Evolutionary conservation across 345 rosid genomes (phyloP).

Genomic region (Melaleuca alternifolia): DNA sequence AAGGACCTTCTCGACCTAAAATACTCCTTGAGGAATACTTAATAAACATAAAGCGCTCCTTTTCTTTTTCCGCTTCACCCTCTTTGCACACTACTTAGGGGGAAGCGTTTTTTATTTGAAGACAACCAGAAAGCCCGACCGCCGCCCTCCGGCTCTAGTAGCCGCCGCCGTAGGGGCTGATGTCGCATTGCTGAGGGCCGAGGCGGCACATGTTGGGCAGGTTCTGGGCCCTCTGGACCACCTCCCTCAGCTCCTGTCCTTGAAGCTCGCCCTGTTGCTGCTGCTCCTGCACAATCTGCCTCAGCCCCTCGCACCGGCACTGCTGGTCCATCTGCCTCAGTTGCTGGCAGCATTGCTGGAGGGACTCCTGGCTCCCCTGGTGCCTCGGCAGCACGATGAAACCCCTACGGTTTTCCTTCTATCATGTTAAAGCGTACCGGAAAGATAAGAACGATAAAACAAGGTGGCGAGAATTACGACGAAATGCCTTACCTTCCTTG

Average conservation of each 20-base stretch:
- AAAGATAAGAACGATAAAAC: too few species aligned
- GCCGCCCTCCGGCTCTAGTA: background rate
- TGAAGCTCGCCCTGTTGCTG: background rate
- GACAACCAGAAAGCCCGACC: background rate
- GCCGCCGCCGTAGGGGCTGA: background rate
- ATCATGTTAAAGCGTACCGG: background rate
- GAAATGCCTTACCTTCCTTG: background rate
- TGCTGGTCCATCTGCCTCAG: slow-evolving; percentile 1
- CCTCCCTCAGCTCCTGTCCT: background rate
- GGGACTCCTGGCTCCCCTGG: background rate
- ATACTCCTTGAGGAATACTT: background rate
- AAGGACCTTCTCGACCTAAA: background rate
- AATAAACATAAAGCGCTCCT: background rate
- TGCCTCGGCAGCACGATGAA: background rate
- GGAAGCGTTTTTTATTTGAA: background rate
- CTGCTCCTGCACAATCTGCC: slow-evolving; percentile 3
- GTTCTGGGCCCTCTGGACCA: background rate
- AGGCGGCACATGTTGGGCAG: background rate
- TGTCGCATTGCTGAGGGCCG: background rate
- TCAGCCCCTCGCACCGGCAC: slow-evolving; percentile 20
- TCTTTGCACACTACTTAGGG: background rate
- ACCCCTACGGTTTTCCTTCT: background rate
- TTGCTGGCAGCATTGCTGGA: slow-evolving; percentile 18
- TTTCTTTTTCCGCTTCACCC: background rate
- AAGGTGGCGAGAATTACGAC: background rate